Conservation (phyloP, 176 grass and related monocot species). For the Hordeum vulgare region DNA sequence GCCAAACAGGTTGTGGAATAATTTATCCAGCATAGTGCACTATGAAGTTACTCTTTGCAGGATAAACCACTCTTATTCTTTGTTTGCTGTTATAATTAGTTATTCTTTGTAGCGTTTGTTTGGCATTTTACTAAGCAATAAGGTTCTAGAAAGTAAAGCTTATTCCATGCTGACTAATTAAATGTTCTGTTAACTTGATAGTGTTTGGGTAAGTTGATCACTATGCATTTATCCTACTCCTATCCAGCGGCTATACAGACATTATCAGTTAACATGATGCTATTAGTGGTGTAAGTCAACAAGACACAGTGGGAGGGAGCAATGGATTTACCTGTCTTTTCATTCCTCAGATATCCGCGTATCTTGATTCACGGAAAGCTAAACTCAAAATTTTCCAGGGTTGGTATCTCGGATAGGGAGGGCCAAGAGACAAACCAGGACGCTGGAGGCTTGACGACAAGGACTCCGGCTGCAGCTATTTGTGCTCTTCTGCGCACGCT, state of each 20-base stretch:
- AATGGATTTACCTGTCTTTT: background rate
- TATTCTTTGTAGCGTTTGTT: background rate
- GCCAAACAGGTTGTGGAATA: background rate
- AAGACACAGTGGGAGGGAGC: background rate
- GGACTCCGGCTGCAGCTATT: conserved; percentile 55
- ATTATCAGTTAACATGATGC: background rate
- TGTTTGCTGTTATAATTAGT: background rate
- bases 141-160: background rate
- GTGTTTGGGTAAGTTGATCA: background rate
- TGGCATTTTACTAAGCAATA: background rate
- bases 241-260: background rate
- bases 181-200: conserved; percentile 1
- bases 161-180: background rate
- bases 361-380: conserved; percentile 6
- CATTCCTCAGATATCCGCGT: background rate
- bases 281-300: background rate
- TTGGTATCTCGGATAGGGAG: conserved; percentile 28
- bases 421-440: conserved; percentile 11
- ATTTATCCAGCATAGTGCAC: background rate
- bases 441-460: conserved; percentile 1
- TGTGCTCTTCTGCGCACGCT: conserved; percentile 61
- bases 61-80: background rate
- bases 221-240: background rate
- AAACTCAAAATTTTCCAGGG: conserved; percentile 32
- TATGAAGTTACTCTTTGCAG: background rate